Percentiles rank a stretch among this genome's conserved stretches.
phyloP scores from a whole-genome alignment of 176 grass and related monocot species.

The bread wheat (Triticum aestivum) region IWGSC_CS_RefSeq_v2.1 NC_057806.1:432613961-432614460 shows the following conservation, averaged over 20 bases:
- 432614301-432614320: not conserved
- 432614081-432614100: slow-evolving; percentile 23
- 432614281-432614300: not conserved
- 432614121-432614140: slow-evolving; percentile 32
- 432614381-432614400: slow-evolving; percentile 89
- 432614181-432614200: slow-evolving; percentile 97
- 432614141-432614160: slow-evolving; percentile 23
- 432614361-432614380: slow-evolving; percentile 97
- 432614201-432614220: slow-evolving; percentile 99
- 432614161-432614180: slow-evolving; percentile 97
- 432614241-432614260: slow-evolving; percentile 90
- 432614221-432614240: slow-evolving; percentile 94
- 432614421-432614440: slow-evolving; percentile 66
- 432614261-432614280: not conserved
- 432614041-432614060: slow-evolving; percentile 98
- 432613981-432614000: slow-evolving; percentile 92
- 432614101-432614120: slow-evolving; percentile 4
- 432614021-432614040: slow-evolving; percentile 96
- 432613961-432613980: slow-evolving; percentile 51
- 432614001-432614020: slow-evolving; percentile 96
- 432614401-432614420: slow-evolving; percentile 50
- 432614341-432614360: slow-evolving; percentile 97
- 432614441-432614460: slow-evolving; percentile 43
- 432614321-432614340: slow-evolving; percentile 65
- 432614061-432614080: slow-evolving; percentile 97